Conservation (phyloP, 257 asterid species). For the Scutellaria barbata region DNA sequence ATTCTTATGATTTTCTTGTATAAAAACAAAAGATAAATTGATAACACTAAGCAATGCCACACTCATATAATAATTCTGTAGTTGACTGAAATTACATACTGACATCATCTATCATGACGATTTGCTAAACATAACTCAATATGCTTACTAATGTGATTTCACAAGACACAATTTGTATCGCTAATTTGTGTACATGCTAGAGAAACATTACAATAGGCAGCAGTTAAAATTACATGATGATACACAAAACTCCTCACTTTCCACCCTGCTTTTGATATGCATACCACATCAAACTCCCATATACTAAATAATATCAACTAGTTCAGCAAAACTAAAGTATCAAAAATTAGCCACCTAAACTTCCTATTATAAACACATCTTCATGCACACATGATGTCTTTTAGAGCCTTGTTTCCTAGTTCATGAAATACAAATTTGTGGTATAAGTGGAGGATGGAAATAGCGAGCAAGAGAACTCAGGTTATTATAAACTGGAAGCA, state of each 20-base stretch:
- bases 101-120: conserved; percentile 1
- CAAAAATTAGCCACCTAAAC: background rate
- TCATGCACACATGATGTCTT: background rate
- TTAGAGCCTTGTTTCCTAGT: background rate
- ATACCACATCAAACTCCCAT: background rate
- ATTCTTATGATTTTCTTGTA: background rate
- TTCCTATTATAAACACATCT: background rate
- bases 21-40: background rate
- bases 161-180: background rate
- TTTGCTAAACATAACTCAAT: background rate
- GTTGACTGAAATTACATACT: background rate
- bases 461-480: background rate
- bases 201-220: background rate
- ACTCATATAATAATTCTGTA: background rate
- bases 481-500: conserved; percentile 1
- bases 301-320: background rate
- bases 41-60: background rate
- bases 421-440: conserved; percentile 3
- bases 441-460: background rate
- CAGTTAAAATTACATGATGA: background rate
- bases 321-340: background rate
- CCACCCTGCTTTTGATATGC: background rate
- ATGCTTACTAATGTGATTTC: background rate
- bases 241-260: background rate
- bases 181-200: background rate